Conservation (phyloP, 106 monocot species). For the Dioscorea alata region DNA sequence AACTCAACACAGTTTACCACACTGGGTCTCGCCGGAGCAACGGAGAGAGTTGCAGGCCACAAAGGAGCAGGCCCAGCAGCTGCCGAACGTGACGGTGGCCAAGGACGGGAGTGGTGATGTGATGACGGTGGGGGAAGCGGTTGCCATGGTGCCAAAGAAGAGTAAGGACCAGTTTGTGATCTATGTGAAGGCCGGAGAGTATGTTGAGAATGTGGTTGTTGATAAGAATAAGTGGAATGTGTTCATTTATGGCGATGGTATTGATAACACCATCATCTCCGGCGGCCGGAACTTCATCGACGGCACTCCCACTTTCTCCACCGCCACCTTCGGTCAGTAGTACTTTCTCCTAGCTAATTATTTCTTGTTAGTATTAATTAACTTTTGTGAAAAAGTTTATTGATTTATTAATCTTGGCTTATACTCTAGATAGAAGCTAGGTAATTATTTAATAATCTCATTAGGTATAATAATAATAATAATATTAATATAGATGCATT, state of each 20-base stretch:
- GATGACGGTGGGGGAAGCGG: constrained; percentile 40
- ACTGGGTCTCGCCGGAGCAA: constrained; percentile 19
- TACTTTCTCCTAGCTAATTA: too few species aligned
- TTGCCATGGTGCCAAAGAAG: constrained; percentile 25
- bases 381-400: too few species aligned
- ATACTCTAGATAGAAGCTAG: too few species aligned
- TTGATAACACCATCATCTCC: constrained; percentile 24
- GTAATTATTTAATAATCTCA: too few species aligned
- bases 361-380: too few species aligned
- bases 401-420: too few species aligned
- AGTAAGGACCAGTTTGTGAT: constrained; percentile 33
- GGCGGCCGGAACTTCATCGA: constrained; percentile 39
- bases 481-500: too few species aligned
- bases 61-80: neutral
- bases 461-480: too few species aligned
- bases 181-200: constrained; percentile 41
- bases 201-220: constrained; percentile 44
- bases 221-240: constrained; percentile 49
- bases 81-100: constrained; percentile 55
- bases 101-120: constrained; percentile 38
- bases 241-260: constrained; percentile 43
- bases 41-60: constrained; percentile 9
- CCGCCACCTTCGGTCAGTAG: constrained; percentile 34
- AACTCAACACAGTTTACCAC: neutral
- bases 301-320: constrained; percentile 38